These are phyloP conservation scores for Thermomucor indicae-seudaticae DNA, from an alignment of 371 early-diverging fungal genomes.

Conservation along the genomic window DNA sequence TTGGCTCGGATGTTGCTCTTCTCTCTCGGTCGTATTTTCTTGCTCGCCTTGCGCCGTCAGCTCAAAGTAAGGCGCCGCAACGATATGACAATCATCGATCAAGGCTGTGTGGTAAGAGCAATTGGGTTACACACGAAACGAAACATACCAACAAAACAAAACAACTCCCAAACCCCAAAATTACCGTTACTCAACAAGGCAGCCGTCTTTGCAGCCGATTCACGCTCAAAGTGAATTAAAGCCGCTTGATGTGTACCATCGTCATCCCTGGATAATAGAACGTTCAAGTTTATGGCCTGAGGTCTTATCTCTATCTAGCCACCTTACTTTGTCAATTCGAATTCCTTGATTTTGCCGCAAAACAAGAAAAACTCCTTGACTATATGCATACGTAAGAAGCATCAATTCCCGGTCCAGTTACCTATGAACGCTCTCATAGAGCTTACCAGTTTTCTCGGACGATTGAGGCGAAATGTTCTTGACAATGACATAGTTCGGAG, in stretches of 20 bases:
- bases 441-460: slow-evolving; percentile 47
- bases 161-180: neutral
- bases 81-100: slow-evolving; percentile 59
- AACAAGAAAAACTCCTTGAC: slow-evolving; percentile 68
- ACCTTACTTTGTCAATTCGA: slow-evolving; percentile 58
- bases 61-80: slow-evolving; percentile 55
- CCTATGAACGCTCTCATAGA: neutral
- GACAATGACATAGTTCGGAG: slow-evolving; percentile 51
- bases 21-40: slow-evolving; percentile 18
- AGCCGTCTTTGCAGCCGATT: slow-evolving; percentile 69
- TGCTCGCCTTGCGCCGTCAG: slow-evolving; percentile 9
- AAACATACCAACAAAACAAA: too few species aligned
- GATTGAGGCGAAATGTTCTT: slow-evolving; percentile 53
- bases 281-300: too few species aligned
- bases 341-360: slow-evolving; percentile 64
- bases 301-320: neutral
- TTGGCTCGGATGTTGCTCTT: slow-evolving; percentile 28
- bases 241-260: slow-evolving; percentile 49
- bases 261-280: slow-evolving; percentile 26
- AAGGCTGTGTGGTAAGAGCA: slow-evolving; percentile 34
- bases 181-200: slow-evolving; percentile 56
- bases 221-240: slow-evolving; percentile 57
- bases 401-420: neutral
- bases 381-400: slow-evolving; percentile 5
- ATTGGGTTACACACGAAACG: neutral